These are phyloP conservation scores for Tolypocladium capitatum DNA, from an alignment of 2,329 filamentous ascomycete species.

Conservation along the genomic window DNA sequence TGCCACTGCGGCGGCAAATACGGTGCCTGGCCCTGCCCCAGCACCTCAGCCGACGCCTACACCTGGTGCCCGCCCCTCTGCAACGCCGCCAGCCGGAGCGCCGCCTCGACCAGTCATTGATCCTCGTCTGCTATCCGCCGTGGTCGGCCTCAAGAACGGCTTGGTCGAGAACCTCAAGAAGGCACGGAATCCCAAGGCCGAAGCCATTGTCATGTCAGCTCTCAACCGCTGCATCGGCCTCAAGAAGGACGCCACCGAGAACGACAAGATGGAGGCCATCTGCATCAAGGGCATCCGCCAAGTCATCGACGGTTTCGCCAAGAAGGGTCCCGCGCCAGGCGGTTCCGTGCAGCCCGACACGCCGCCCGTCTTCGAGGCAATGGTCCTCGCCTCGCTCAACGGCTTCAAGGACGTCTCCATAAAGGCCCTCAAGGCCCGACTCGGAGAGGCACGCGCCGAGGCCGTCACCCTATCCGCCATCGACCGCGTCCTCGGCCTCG, in stretches of 20 bases:
- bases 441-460: constrained; percentile 29
- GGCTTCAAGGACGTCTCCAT: constrained; percentile 33
- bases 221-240: constrained; percentile 38
- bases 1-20: neutral
- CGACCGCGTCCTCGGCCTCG: constrained; percentile 35
- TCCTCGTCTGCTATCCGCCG: constrained; percentile 26
- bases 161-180: constrained; percentile 32
- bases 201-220: constrained; percentile 38
- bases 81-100: constrained; percentile 13
- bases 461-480: constrained; percentile 35
- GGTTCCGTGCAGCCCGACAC: constrained; percentile 11
- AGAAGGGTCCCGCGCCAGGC: constrained; percentile 20
- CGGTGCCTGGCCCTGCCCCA: constrained; percentile 4
- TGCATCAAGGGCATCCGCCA: constrained; percentile 29
- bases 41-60: constrained; percentile 4
- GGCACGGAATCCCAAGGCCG: constrained; percentile 26
- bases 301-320: constrained; percentile 29
- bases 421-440: constrained; percentile 25
- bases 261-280: constrained; percentile 33
- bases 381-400: constrained; percentile 26
- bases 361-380: constrained; percentile 22
- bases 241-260: constrained; percentile 28
- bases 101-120: constrained; percentile 26
- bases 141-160: constrained; percentile 33
- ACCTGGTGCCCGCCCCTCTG: constrained; percentile 7